Base-by-base conservation (phyloP, 345 rosid genomes). In the Streptanthus diversifolius region DNA sequence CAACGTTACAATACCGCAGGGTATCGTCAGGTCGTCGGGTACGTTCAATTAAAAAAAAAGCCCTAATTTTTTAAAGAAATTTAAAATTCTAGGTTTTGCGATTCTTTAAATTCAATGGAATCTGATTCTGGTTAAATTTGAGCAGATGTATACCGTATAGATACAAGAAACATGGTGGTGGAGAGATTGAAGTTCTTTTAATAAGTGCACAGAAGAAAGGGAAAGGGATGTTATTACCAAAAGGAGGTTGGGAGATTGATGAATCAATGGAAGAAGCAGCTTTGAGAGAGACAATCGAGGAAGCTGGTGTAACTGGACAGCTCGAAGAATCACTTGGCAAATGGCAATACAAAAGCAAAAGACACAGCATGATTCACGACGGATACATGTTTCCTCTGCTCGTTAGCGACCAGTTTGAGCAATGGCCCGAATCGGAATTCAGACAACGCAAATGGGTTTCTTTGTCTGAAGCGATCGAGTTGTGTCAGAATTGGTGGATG, bases 11-110 rank as follows among this genome's bases (percentile, higher is more conserved):
- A 85, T 10, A 53, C 10, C 22, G 36, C 78, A 15, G 93, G 91
- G 2, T 67, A 54, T 60, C 89, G 96, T 59, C 90, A 81, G 33
- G 93, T 90, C 71, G 96, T 86, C 27, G 96, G 96, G 96, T 90
- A 63, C 14, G 85, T 71, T 30, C 14, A 25, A 15, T 32, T 5
- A 10, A 8, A 29, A 40, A 3, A 3, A 52, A 39, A 58, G 19
- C 64, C 58, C 73, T 66, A 71, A 65, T 58, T 71, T 49, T 49
- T 14, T 40, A 68, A 52, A 4, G 29, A 5, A 33, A 30, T 8
- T 47, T 1, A 8, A 44, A 52, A 14, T 10, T 27, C 24, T 21
- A 30, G 53, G 30, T 9, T 35, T 70, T 36, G 12, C 9, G 44
- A 15, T 14, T 39, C 9, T 1, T 36, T 14, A 35, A 35, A 30